Conservation (phyloP, 345 rosid genomes). For the Adansonia digitata region DNA sequence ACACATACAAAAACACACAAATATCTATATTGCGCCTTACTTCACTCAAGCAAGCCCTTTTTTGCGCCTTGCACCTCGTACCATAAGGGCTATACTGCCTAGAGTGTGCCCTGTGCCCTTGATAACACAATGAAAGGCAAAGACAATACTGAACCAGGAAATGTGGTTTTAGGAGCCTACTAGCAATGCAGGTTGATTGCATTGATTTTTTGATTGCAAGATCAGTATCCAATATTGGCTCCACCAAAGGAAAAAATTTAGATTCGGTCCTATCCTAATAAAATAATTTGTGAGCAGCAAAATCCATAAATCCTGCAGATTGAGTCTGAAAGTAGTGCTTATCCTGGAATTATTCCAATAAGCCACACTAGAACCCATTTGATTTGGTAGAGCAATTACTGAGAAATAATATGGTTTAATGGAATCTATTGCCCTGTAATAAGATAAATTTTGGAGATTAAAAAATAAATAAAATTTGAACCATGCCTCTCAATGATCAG, state of each 20-base stretch:
- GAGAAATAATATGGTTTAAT: not conserved
- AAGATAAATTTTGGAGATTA: not conserved
- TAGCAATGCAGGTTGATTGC: not conserved
- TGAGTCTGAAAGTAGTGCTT: not conserved
- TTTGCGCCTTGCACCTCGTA: no score
- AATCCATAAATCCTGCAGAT: not conserved
- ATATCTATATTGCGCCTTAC: no score
- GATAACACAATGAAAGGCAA: no score
- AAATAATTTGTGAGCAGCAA: not conserved
- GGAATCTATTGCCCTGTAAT: not conserved
- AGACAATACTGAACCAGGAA: not conserved
- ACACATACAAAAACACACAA: no score
- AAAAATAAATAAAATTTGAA: not conserved
- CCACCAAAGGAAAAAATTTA: not conserved
- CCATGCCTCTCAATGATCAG: not conserved
- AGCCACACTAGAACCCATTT: not conserved
- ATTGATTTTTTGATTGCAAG: not conserved
- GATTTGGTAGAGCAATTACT: not conserved
- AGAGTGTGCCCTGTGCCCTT: no score
- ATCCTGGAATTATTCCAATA: not conserved
- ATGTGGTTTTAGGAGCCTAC: not conserved
- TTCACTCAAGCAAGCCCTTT: no score
- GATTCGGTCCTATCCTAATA: not conserved
- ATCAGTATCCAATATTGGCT: not conserved
- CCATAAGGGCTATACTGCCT: no score